Evolutionary conservation across 2,329 filamentous ascomycete genomes (phyloP).

Genomic region (Fusarium sp.): DNA sequence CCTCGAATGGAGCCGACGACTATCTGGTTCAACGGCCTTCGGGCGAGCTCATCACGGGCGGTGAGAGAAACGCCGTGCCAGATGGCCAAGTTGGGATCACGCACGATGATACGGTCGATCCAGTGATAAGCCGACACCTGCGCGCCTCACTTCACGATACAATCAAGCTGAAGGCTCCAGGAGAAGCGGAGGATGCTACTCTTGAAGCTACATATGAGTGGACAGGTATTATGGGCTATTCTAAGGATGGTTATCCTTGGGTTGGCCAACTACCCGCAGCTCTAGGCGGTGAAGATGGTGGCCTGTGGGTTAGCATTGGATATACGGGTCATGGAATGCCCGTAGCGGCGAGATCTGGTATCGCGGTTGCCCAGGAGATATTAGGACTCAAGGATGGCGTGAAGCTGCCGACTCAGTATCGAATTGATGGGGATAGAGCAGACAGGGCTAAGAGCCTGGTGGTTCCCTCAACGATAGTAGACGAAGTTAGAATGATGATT

Average conservation of each 20-base stretch:
- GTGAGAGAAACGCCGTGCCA: conserved; percentile 68
- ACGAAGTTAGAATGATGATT: conserved; percentile 43
- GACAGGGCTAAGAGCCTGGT: conserved; percentile 34
- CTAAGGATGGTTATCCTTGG: conserved; percentile 74
- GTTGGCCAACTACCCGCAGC: conserved; percentile 72
- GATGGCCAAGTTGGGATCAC: conserved; percentile 63
- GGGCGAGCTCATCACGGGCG: conserved; percentile 74
- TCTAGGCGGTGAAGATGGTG: conserved; percentile 57
- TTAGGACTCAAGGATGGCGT: conserved; percentile 53
- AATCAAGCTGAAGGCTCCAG: conserved; percentile 55
- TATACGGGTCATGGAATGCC: conserved; percentile 85
- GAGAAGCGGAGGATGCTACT: conserved; percentile 53
- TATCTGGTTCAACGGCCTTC: conserved; percentile 78
- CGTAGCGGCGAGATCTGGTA: conserved; percentile 73
- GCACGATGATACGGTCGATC: conserved; percentile 69
- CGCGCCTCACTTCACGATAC: conserved; percentile 56
- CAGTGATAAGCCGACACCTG: conserved; percentile 66
- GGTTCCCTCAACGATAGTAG: conserved; percentile 42
- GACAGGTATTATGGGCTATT: conserved; percentile 85
- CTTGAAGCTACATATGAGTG: conserved; percentile 71
- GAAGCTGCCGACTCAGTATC: conserved; percentile 58
- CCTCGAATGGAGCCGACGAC: conserved; percentile 66
- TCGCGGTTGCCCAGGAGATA: conserved; percentile 71
- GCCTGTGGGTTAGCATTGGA: conserved; percentile 72
- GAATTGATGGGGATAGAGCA: conserved; percentile 50